Conservation (phyloP, 2,329 filamentous ascomycete genomes). For the Xylariaceae sp. region DNA sequence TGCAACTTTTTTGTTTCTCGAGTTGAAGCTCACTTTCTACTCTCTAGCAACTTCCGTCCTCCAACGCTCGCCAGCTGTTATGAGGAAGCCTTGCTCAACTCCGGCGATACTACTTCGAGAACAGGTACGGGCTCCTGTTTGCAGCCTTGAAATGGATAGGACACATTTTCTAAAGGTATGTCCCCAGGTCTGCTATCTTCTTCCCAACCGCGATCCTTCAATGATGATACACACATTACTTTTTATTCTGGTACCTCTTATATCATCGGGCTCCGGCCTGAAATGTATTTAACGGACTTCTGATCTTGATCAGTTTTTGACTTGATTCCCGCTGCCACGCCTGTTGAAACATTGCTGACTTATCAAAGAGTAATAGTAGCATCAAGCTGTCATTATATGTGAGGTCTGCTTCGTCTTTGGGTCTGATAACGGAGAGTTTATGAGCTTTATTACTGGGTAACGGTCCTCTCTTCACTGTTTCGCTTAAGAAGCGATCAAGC, state of each 20-base stretch:
- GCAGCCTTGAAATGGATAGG: background rate
- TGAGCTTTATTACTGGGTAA: too few relatives aligned
- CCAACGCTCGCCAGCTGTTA: background rate
- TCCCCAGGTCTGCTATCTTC: slow-evolving; percentile 10
- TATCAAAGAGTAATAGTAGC: too few relatives aligned
- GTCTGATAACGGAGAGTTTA: too few relatives aligned
- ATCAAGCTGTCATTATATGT: too few relatives aligned
- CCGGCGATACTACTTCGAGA: background rate
- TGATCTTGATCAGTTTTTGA: slow-evolving; percentile 45
- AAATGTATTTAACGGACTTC: slow-evolving; percentile 85
- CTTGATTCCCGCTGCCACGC: background rate
- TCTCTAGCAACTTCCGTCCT: background rate
- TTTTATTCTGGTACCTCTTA: slow-evolving; percentile 97
- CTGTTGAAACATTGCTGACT: too few relatives aligned
- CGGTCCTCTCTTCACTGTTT: too few relatives aligned
- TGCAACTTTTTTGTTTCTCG: too few relatives aligned
- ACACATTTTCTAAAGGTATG: slow-evolving; percentile 33
- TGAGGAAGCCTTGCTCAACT: background rate
- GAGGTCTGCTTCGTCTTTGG: too few relatives aligned
- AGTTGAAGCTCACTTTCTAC: too few relatives aligned
- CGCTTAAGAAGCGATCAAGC: too few relatives aligned
- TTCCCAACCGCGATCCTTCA: slow-evolving; percentile 20
- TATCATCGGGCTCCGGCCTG: slow-evolving; percentile 66
- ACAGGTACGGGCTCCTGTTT: background rate
- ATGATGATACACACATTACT: slow-evolving; percentile 68